Base-by-base conservation (phyloP, 345 rosid species). In the Moringa oleifera region DNA sequence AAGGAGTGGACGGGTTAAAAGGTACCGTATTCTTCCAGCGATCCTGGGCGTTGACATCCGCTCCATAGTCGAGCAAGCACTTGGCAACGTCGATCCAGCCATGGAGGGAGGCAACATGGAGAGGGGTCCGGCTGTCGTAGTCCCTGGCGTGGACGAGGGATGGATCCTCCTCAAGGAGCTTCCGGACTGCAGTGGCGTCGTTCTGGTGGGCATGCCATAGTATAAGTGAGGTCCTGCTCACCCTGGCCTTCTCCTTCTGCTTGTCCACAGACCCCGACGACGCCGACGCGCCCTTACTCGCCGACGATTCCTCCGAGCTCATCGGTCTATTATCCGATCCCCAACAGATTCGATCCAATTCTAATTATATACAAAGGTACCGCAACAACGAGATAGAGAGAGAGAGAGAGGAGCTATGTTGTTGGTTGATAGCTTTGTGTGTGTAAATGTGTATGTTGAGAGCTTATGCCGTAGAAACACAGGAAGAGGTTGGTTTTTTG, bases 121-220 rank as follows among this genome's bases (percentile, higher is more conserved):
- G 89, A 33, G 97, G 97, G 63, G 99, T 90, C 45, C 99, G 88
- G 58, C 55, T 86, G 58, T 94, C 99, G 70, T 88, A 94, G 75
- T 90, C 99, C 78, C 91, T 80, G 22, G 99, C 99, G 45, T 73
- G 88, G 58, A 94, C 99, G 28, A 94, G 76, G 58, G 95, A 71
- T 9, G 61, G 85, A 77, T 90, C 97, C 68, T 94, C 99, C 77
- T 90, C 96, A 8, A 94, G 86, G 53, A 94, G 96, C 73, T 90
- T 94, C 41, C 85, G 80, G 31, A 94, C 99, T 23, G 96, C 89
- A 4, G 77, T 60, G 58, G 79, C 79, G 76, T 94, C 99, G 85
- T 94, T 88, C 59, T 94, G 99, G 78, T 94, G 99, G 20, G 99
- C 91, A 71, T 94, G 97, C 99, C 99, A 94, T 2, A 94, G 87